Base-by-base conservation (phyloP, 345 rosid species). In the Cardiospermum halicacabum region DNA sequence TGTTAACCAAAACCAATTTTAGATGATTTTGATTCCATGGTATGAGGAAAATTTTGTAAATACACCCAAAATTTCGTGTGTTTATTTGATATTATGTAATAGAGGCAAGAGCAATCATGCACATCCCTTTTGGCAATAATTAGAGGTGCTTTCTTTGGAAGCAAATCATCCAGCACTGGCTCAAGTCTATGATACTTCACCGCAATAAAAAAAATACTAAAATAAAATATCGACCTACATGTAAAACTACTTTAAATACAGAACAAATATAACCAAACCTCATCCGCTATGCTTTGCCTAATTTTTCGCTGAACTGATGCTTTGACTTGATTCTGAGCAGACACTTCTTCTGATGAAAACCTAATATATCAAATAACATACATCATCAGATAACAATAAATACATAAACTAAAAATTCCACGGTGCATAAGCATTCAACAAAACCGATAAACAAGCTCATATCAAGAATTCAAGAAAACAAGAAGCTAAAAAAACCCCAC, bases 221-320 rank as follows among this genome's bases (percentile, higher is more conserved):
- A 61, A 45, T 61, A 18, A 53, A 3, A 74, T 25, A 65, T 3
- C 68, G 53, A 7, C 37, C n/a, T 24, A 73, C n/a, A 22, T 53
- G 40, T 22, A n/a, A 49, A 49, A 61, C 4, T 48, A 21, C 31
- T 45, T 12, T 27, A 69, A 64, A 36, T 18, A 25, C 4, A n/a
- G 34, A 68, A 47, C 62, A 65, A 25, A 24, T 22, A 70, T 30
- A 0, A 6, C 26, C 53, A 62, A 1, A 91, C 99, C 97, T 95
- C 98, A 37, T 95, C 99, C 15, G 87, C 96, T 61, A 91, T 95
- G 74, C 98, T 89, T 66, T 91, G 99, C 32, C 98, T 91, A 51
- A 95, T 89, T 77, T 75, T 91, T 11, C 99, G 84, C 70, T 95
- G 99, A 43, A 91, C 98, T 36, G 99, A 95, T 30, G 99, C 99